phyloP scores from a whole-genome alignment of 371 early-diverging fungal species.

The Paraphysoderma sedebokerense region DNA sequence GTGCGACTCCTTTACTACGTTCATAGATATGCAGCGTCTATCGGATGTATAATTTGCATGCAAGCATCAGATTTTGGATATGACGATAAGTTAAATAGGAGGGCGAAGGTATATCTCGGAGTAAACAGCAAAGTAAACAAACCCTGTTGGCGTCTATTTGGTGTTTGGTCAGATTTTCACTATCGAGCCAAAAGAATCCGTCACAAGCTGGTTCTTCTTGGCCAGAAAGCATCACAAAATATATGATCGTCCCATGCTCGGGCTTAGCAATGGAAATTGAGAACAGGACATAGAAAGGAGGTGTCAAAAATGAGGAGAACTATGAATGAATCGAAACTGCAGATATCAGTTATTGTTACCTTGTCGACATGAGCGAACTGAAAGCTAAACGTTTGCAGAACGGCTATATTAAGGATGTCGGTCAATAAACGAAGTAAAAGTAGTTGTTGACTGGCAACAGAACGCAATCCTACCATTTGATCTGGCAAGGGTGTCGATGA shows the following conservation, averaged over 20 bases:
- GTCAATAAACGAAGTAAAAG: not conserved
- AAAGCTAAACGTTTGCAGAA: not conserved
- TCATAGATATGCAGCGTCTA: too few species aligned
- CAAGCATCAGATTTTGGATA: not conserved
- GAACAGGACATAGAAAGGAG: not conserved
- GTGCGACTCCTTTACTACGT: not conserved
- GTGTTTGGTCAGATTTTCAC: not conserved
- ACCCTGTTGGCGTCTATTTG: not conserved
- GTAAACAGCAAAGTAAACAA: not conserved
- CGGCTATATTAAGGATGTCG: not conserved
- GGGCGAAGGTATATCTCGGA: too few species aligned
- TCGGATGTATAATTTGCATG: not conserved
- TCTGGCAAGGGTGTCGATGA: not conserved
- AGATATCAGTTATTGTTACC: too few species aligned
- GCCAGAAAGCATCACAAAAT: not conserved
- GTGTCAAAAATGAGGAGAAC: too few species aligned
- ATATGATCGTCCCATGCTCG: constrained; percentile 1
- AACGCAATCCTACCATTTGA: not conserved
- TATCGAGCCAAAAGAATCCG: constrained; percentile 1
- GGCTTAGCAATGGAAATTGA: not conserved
- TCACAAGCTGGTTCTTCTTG: constrained; percentile 1
- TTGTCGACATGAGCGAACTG: not conserved
- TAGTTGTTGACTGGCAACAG: not conserved
- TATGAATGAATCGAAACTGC: too few species aligned
- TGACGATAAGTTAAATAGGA: too few species aligned